Evolutionary conservation across 495 filamentous ascomycete species (phyloP).

Genomic region (Acidomyces sp.): DNA sequence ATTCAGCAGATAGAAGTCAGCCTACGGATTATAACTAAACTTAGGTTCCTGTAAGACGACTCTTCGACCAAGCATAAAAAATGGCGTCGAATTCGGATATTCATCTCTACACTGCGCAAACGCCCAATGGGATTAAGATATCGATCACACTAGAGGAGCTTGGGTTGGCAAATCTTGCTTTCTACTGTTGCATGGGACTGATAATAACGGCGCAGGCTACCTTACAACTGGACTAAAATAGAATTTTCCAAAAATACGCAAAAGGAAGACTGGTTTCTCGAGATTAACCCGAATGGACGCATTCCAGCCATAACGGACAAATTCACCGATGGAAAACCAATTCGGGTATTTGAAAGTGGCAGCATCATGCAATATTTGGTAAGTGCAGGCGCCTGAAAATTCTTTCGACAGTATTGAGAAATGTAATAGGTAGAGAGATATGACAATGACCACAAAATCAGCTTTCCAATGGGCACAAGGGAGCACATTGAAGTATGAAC

Average conservation of each 20-base stretch:
- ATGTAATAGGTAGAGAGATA: too few relatives aligned
- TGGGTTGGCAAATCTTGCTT: slow-evolving; percentile 39
- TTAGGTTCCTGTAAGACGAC: too few relatives aligned
- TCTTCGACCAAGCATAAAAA: slow-evolving; percentile 9
- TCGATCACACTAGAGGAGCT: slow-evolving; percentile 86
- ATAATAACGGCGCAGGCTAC: slow-evolving; percentile 10
- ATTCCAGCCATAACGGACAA: slow-evolving; percentile 81
- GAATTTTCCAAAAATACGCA: slow-evolving; percentile 60
- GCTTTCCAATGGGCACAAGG: slow-evolving; percentile 57
- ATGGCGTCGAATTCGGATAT: slow-evolving; percentile 27
- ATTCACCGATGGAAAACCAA: slow-evolving; percentile 51
- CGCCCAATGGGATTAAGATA: slow-evolving; percentile 68
- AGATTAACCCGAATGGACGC: slow-evolving; percentile 88
- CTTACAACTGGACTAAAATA: slow-evolving; percentile 52
- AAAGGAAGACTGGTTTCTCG: slow-evolving; percentile 77
- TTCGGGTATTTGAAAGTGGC: slow-evolving; percentile 72
- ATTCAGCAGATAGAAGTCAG: too few relatives aligned
- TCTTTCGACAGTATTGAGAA: too few relatives aligned
- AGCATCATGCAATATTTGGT: slow-evolving; percentile 77
- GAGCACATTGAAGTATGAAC: too few relatives aligned
- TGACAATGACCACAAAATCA: slow-evolving; percentile 72
- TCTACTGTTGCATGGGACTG: background rate
- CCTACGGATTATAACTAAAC: too few relatives aligned
- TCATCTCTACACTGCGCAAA: slow-evolving; percentile 38
- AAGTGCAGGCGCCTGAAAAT: too few relatives aligned